Evolutionary conservation across 306 rosid species (phyloP).

Genomic region (Rosa chinensis): DNA sequence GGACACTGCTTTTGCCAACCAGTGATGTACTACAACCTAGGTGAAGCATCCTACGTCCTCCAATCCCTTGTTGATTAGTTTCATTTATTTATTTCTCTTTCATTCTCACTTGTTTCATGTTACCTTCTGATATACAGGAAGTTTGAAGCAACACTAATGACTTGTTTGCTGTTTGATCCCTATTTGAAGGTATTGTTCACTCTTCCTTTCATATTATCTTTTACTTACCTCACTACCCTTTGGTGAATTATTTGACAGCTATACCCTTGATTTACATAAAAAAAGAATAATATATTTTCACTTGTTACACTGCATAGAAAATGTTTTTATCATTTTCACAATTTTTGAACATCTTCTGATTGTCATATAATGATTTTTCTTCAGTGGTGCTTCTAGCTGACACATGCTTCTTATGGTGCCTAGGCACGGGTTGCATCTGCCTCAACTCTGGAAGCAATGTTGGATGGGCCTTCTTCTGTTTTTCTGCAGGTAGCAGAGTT

Average conservation of each 20-base stretch:
- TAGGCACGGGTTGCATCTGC: constrained; percentile 82
- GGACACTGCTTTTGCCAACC: constrained; percentile 87
- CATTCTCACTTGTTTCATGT: constrained; percentile 13
- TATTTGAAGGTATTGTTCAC: constrained; percentile 63
- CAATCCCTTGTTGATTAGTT: neutral
- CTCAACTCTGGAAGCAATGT: constrained; percentile 63
- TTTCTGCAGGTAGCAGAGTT: constrained; percentile 90
- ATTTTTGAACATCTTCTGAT: constrained; percentile 9
- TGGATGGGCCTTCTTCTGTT: constrained; percentile 77
- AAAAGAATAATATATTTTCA: neutral
- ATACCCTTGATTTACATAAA: neutral
- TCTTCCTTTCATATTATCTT: constrained; percentile 17
- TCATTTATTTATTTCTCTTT: neutral
- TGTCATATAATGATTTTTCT: constrained; percentile 6
- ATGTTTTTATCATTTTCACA: constrained; percentile 4
- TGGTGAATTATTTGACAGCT: neutral
- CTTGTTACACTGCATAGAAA: neutral
- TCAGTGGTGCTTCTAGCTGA: constrained; percentile 18
- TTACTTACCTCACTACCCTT: constrained; percentile 17
- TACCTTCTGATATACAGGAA: constrained; percentile 51
- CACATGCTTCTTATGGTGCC: constrained; percentile 36
- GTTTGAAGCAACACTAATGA: constrained; percentile 81
- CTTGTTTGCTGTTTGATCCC: constrained; percentile 89
- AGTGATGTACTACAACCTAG: constrained; percentile 79
- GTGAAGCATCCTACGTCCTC: constrained; percentile 35